A percentile compares a stretch with the other conserved stretches of the same genome.
These are phyloP conservation scores for Tricholoma saponaceum DNA, from an alignment of 768 basidiomycete genomes.

Conservation along the genomic window DNA sequence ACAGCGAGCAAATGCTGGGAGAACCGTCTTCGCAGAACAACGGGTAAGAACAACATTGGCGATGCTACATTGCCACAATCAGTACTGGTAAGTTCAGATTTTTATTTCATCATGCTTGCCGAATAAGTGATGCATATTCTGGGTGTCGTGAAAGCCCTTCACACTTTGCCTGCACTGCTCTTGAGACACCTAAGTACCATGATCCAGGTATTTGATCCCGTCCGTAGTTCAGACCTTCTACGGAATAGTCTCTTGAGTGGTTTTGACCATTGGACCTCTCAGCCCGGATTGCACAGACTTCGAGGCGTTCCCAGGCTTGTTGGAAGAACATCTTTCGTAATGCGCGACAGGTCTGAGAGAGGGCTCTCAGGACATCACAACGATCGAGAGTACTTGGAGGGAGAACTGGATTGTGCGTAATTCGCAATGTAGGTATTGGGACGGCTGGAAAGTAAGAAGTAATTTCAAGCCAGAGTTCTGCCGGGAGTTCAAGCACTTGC, in stretches of 20 bases:
- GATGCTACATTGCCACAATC: constrained; percentile 10
- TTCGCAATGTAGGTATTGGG: constrained; percentile 13
- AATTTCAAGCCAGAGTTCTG: constrained; percentile 28
- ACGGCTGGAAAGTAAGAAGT: constrained; percentile 22
- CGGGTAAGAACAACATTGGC: constrained; percentile 26
- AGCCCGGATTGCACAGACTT: constrained; percentile 20
- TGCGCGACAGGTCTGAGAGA: constrained; percentile 29
- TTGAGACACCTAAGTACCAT: constrained; percentile 21
- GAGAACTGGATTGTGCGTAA: constrained; percentile 10
- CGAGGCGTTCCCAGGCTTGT: constrained; percentile 26
- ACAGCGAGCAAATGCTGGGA: constrained; percentile 23
- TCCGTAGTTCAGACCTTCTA: neutral
- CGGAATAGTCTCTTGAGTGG: neutral
- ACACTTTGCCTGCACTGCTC: constrained; percentile 21
- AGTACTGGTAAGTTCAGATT: neutral
- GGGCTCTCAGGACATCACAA: constrained; percentile 24
- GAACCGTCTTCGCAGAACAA: constrained; percentile 17
- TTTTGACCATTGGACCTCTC: neutral
- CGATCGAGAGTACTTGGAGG: constrained; percentile 20
- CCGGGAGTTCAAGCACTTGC: constrained; percentile 20
- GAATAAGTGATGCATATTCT: constrained; percentile 20
- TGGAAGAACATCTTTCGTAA: constrained; percentile 26
- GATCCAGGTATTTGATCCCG: constrained; percentile 5
- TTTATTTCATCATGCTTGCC: constrained; percentile 12
- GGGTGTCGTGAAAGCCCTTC: constrained; percentile 18